A percentile compares a stretch with the other conserved stretches of the same genome.
Evolutionary conservation across 2,329 filamentous ascomycete species (phyloP).

Genomic region (Hypomyces rosellus): DNA sequence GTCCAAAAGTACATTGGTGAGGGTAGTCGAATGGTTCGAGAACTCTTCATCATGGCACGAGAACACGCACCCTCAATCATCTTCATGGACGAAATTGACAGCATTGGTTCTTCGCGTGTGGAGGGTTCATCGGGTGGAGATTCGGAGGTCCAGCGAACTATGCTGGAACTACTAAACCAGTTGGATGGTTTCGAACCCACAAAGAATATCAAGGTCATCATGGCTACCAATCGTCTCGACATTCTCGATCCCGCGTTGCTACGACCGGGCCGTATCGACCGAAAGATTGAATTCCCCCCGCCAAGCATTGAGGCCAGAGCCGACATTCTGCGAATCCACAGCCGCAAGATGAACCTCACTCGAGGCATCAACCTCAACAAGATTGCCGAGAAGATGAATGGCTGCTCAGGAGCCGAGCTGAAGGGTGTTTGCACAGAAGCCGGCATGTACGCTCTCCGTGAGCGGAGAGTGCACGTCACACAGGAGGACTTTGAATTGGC

Average conservation of each 20-base stretch:
- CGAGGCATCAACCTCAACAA: constrained; percentile 96
- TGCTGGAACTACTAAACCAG: constrained; percentile 97
- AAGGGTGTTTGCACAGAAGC: constrained; percentile 99
- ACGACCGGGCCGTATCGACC: constrained; percentile 93
- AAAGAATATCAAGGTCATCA: constrained; percentile 99
- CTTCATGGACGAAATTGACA: constrained; percentile 99
- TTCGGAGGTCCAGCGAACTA: constrained; percentile 96
- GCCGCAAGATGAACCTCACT: constrained; percentile 96
- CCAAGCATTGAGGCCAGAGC: constrained; percentile 93
- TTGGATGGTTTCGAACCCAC: constrained; percentile 97
- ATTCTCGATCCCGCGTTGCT: constrained; percentile 93
- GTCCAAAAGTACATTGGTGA: constrained; percentile 99
- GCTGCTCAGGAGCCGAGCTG: constrained; percentile 92
- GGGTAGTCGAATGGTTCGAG: constrained; percentile 95
- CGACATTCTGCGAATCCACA: constrained; percentile 96
- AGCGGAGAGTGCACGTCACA: constrained; percentile 94
- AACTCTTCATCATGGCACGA: constrained; percentile 97
- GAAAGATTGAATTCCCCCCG: constrained; percentile 98
- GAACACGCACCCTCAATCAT: constrained; percentile 98
- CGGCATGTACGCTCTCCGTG: constrained; percentile 94
- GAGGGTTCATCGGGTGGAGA: constrained; percentile 94
- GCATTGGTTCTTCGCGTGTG: constrained; percentile 93
- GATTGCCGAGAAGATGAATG: constrained; percentile 99
- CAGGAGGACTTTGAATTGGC: constrained; percentile 98
- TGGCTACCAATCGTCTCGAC: constrained; percentile 97